These are phyloP conservation scores for Colletotrichum sp. DNA, from an alignment of 2,329 filamentous ascomycete species.

Conservation along the genomic window DNA sequence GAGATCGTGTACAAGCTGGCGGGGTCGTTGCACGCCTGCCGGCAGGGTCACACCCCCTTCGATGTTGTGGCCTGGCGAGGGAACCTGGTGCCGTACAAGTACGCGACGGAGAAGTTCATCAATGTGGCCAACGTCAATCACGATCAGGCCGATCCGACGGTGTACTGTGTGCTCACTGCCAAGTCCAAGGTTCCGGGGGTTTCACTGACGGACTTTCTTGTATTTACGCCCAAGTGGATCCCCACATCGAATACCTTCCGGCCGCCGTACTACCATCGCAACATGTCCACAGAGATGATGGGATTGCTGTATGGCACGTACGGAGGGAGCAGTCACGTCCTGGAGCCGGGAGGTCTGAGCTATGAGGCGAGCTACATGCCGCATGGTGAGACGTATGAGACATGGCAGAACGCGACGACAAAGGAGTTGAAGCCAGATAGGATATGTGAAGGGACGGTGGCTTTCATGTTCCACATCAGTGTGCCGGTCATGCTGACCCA, in stretches of 20 bases:
- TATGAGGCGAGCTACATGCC: constrained; percentile 40
- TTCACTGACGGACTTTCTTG: constrained; percentile 63
- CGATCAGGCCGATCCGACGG: constrained; percentile 65
- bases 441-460: constrained; percentile 49
- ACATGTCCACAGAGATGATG: constrained; percentile 62
- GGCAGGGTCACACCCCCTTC: constrained; percentile 40
- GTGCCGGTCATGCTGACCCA: constrained; percentile 28
- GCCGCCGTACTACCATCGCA: constrained; percentile 68
- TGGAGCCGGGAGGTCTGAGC: constrained; percentile 33
- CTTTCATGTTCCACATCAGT: constrained; percentile 49
- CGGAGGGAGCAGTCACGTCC: constrained; percentile 30
- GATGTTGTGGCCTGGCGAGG: constrained; percentile 41
- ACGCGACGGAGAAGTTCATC: constrained; percentile 61
- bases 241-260: constrained; percentile 62
- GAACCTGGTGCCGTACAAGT: constrained; percentile 53
- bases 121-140: constrained; percentile 60
- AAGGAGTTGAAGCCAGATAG: constrained; percentile 37
- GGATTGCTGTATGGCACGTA: constrained; percentile 48
- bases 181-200: constrained; percentile 57
- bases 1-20: constrained; percentile 41
- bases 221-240: constrained; percentile 67
- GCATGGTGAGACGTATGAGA: constrained; percentile 37
- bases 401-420: constrained; percentile 29
- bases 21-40: constrained; percentile 65
- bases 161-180: constrained; percentile 65